These are phyloP conservation scores for Chrysosporium queenslandicum DNA, from an alignment of 2,329 filamentous ascomycete species.

Conservation along the genomic window DNA sequence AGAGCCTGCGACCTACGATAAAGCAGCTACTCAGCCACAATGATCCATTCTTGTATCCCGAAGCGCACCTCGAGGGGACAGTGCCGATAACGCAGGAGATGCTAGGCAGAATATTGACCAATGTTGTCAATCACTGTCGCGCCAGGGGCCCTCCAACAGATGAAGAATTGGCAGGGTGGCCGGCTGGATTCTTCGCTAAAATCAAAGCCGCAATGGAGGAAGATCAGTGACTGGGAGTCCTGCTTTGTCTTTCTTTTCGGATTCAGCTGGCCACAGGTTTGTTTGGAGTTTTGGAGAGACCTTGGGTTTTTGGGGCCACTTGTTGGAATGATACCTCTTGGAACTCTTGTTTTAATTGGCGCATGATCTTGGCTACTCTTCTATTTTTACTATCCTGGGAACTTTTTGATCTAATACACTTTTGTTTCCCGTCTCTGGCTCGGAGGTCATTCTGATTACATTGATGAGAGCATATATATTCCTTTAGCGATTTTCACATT, in stretches of 20 bases:
- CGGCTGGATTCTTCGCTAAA: conserved; percentile 40
- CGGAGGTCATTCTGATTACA: background rate
- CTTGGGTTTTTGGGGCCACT: conserved; percentile 7
- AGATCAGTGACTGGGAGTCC: conserved; percentile 21
- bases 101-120: conserved; percentile 49
- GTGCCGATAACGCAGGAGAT: conserved; percentile 49
- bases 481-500: background rate
- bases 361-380: background rate
- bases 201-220: conserved; percentile 39
- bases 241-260: conserved; percentile 9
- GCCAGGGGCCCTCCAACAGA: conserved; percentile 47
- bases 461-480: background rate
- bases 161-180: conserved; percentile 45
- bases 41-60: conserved; percentile 51
- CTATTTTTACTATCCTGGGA: background rate
- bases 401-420: background rate
- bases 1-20: conserved; percentile 47
- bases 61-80: conserved; percentile 37
- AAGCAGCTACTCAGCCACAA: conserved; percentile 46
- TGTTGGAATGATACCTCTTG: conserved; percentile 14
- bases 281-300: background rate
- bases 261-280: background rate
- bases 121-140: conserved; percentile 51
- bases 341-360: conserved; percentile 2
- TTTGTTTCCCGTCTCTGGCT: background rate